A percentile compares a stretch with the other conserved stretches of the same genome.
Evolutionary conservation across 257 asterid genomes (phyloP).

Genomic region (Scutellaria galericulata): DNA sequence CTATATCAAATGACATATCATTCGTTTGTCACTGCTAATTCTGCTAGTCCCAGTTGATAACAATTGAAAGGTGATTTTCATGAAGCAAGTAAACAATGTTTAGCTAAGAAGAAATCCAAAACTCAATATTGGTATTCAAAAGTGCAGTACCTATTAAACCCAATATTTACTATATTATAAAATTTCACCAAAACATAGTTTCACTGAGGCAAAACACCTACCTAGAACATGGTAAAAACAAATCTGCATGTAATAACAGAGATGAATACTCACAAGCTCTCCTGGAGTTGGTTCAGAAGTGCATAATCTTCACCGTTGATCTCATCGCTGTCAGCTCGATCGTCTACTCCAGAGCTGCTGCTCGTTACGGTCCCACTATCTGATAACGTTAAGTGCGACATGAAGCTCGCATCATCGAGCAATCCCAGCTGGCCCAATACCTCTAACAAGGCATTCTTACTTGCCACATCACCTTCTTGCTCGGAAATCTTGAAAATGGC

Average conservation of each 20-base stretch:
- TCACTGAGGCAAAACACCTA: background rate
- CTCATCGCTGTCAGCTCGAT: constrained; percentile 41
- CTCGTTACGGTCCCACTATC: constrained; percentile 34
- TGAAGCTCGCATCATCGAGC: constrained; percentile 58
- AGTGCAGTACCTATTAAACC: constrained; percentile 2
- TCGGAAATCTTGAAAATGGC: constrained; percentile 61
- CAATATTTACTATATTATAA: constrained; percentile 31
- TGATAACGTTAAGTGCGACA: constrained; percentile 49
- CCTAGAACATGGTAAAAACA: constrained; percentile 16
- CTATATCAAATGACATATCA: too few relatives aligned
- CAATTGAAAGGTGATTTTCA: background rate
- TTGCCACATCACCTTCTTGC: constrained; percentile 51
- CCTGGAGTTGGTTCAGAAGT: constrained; percentile 61
- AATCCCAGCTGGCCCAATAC: constrained; percentile 62
- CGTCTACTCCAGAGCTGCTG: constrained; percentile 28
- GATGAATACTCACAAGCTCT: constrained; percentile 54
- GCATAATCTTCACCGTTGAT: constrained; percentile 42
- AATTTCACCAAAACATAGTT: constrained; percentile 14
- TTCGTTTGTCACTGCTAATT: too few relatives aligned
- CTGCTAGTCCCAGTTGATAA: background rate
- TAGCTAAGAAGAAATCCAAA: constrained; percentile 20
- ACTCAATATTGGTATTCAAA: constrained; percentile 5
- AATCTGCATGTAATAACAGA: constrained; percentile 8
- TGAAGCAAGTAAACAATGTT: constrained; percentile 2
- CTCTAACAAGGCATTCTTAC: constrained; percentile 57